A percentile compares a stretch with the other conserved stretches of the same genome.
phyloP scores from a whole-genome alignment of 225 moss, liverwort and hornwort species.

The Rhytidiadelphus loreus region DNA sequence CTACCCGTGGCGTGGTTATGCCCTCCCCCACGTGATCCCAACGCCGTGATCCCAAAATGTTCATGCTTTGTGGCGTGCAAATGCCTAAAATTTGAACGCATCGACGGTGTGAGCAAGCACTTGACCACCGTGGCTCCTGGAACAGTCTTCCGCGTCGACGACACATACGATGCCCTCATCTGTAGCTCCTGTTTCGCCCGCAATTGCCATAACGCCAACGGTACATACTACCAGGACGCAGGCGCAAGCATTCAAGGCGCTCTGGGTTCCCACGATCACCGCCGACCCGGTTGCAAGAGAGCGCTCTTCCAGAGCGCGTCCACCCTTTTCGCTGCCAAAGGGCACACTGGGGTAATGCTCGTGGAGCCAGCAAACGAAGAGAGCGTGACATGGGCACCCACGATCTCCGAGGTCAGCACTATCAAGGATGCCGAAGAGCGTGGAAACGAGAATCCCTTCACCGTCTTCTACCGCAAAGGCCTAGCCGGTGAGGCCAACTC shows the following conservation, averaged over 20 bases:
- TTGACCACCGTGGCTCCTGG: conserved; percentile 15
- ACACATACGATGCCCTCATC: conserved; percentile 11
- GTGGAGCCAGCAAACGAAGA: conserved; percentile 12
- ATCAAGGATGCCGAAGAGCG: conserved; percentile 19
- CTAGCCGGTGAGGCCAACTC: not conserved
- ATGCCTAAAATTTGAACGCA: conserved; percentile 5
- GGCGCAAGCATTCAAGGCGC: not conserved
- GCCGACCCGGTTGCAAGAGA: not conserved
- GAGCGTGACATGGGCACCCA: conserved; percentile 6
- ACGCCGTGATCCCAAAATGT: not conserved
- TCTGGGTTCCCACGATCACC: not conserved
- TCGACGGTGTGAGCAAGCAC: conserved; percentile 21
- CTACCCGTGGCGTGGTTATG: not conserved
- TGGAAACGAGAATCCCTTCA: conserved; percentile 27
- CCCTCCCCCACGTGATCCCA: not conserved
- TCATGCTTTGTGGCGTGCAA: not conserved
- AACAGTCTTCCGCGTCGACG: conserved; percentile 7
- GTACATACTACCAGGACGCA: not conserved
- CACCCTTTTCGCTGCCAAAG: not conserved
- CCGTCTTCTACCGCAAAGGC: not conserved
- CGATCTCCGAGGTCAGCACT: conserved; percentile 19
- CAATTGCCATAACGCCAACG: not conserved
- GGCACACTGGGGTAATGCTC: conserved; percentile 4
- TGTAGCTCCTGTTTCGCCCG: not conserved
- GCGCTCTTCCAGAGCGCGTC: not conserved